These are phyloP conservation scores for Auriscalpium orientale DNA, from an alignment of 768 basidiomycete genomes.

Conservation along the genomic window DNA sequence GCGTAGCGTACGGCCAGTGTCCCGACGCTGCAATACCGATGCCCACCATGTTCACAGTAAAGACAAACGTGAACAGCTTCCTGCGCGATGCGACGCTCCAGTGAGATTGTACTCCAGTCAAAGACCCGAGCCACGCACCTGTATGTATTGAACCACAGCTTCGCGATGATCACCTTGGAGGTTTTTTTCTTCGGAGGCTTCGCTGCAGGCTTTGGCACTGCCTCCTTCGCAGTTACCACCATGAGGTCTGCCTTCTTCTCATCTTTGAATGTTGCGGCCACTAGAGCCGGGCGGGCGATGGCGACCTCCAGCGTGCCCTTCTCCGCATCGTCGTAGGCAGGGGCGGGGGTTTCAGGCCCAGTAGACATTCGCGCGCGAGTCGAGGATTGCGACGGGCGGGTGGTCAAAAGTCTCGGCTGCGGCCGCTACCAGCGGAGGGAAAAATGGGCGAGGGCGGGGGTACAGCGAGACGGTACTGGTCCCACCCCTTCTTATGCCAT, in stretches of 20 bases:
- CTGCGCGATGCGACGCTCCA: conserved; percentile 26
- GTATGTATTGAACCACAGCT: conserved; percentile 77
- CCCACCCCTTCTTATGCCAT: conserved; percentile 8
- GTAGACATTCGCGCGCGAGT: conserved; percentile 16
- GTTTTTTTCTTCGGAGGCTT: conserved; percentile 38
- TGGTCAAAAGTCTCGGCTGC: background rate
- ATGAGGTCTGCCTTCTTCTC: conserved; percentile 19
- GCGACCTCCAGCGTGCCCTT: conserved; percentile 19
- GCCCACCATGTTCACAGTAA: conserved; percentile 52
- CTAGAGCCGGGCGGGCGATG: conserved; percentile 2
- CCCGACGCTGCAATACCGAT: conserved; percentile 53
- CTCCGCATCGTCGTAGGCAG: conserved; percentile 23
- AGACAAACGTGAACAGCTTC: conserved; percentile 63
- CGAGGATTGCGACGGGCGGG: background rate
- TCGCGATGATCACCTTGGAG: conserved; percentile 52
- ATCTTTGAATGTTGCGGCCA: conserved; percentile 6
- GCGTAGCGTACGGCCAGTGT: conserved; percentile 59
- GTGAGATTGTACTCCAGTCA: background rate
- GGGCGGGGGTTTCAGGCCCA: conserved; percentile 14
- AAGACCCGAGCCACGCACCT: conserved; percentile 33
- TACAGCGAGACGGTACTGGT: background rate
- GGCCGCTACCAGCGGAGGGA: background rate
- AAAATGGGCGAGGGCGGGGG: background rate
- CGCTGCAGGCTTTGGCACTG: conserved; percentile 23
- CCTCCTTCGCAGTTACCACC: conserved; percentile 30